Base-by-base conservation (phyloP, 139 green algal species). In the Micractinium conductrix region DNA sequence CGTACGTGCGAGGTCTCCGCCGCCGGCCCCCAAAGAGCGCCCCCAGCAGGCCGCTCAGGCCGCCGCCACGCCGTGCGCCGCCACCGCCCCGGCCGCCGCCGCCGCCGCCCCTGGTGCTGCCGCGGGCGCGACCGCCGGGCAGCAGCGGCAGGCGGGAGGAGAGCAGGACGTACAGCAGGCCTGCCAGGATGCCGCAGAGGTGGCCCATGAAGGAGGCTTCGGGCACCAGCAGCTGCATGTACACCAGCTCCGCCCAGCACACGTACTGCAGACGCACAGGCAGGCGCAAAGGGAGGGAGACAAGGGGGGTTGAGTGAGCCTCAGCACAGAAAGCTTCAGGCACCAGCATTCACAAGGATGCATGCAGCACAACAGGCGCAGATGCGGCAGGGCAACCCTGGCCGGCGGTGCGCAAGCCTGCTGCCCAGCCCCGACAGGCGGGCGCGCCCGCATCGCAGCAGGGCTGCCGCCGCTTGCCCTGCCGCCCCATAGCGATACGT, bases 171-270 rank as follows among this genome's bases (percentile, higher is more conserved):
- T 96, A 89, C 67, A 93, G 58, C 72, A 93, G 71, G 1, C 93
- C 93, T 7, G 94, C 93, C n/a, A 94, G 63, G 33, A 97, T 95
- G 38, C 94, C 94, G 10, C 65, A 84, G 33, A 96, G 83, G 85
- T 97, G 94, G 30, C 94, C 94, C 4, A 91, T 38, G 78, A 97
- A 96, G 43, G 87, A 94, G 58, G 91, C 87, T 0, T 83, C 60
- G 0, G 94, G 94, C 24, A 91, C 91, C 35, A 96, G 33, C 38
- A 92, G 68, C 67, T 92, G 91, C 7, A 90, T 85, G 30, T 93
- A 73, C 10, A 96, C 22, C 75, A 96, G 92, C 88, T 97, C 92
- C 42, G 87, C 91, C 93, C 93, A 97, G 43, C 72, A 80, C 24
- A 86, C 80, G 82, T 92, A 91, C 89, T 90, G 88, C 88, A 75